A percentile compares a stretch with the other conserved stretches of the same genome.
Conservation (phyloP, 495 filamentous ascomycete genomes). For the Staphylotrichum longicolle region DNA sequence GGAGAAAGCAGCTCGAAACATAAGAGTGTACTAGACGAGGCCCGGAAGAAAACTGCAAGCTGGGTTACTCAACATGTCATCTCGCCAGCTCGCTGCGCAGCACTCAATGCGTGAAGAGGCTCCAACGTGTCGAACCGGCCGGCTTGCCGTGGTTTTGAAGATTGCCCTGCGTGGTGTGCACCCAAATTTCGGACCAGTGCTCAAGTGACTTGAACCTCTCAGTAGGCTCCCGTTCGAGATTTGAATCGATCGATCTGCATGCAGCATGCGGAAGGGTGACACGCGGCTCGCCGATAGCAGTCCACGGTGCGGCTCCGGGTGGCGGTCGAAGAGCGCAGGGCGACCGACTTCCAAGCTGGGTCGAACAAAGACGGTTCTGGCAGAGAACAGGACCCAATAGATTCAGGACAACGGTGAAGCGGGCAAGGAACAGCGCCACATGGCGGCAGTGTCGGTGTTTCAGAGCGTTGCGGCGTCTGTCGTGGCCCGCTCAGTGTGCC, state of each 20-base stretch:
- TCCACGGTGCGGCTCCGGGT: neutral
- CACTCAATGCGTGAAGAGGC: too few relatives aligned
- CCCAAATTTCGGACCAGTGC: neutral
- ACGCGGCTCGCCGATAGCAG: slow-evolving; percentile 22
- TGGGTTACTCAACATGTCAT: too few relatives aligned
- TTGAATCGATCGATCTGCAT: slow-evolving; percentile 20
- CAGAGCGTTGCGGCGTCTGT: slow-evolving; percentile 15
- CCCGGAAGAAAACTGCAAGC: too few relatives aligned
- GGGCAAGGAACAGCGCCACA: slow-evolving; percentile 2
- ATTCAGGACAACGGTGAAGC: neutral
- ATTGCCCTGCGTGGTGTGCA: too few relatives aligned
- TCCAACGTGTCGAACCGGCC: too few relatives aligned
- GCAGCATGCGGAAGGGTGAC: slow-evolving; percentile 26
- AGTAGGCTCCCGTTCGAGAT: slow-evolving; percentile 15
- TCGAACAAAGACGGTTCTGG: neutral
- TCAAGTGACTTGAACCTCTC: neutral
- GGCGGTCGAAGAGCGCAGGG: neutral
- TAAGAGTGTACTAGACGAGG: too few relatives aligned
- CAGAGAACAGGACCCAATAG: neutral
- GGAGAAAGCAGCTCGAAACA: too few relatives aligned
- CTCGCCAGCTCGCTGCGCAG: too few relatives aligned
- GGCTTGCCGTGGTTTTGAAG: too few relatives aligned
- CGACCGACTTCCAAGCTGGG: too few relatives aligned
- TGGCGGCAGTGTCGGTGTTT: slow-evolving; percentile 16
- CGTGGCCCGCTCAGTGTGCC: slow-evolving; percentile 1